Evolutionary conservation across 352 stramenopile species (phyloP).

Genomic region (Thalassiosira sp.): DNA sequence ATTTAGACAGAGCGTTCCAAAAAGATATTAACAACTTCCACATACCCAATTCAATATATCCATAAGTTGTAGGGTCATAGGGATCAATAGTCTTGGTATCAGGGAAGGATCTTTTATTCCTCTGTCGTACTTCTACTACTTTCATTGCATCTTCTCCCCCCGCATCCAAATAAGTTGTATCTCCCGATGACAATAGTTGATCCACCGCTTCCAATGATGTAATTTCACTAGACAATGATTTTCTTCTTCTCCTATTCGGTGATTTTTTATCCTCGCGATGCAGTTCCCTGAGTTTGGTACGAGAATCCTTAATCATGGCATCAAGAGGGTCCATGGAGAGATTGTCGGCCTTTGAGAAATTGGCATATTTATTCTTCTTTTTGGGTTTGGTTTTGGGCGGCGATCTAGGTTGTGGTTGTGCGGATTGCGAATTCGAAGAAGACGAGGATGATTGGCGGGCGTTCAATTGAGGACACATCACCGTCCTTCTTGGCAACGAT

Average conservation of each 20-base stretch:
- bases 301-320: slow-evolving; percentile 51
- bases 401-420: not conserved
- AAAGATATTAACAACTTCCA: no score
- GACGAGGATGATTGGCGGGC: not conserved
- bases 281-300: slow-evolving; percentile 35
- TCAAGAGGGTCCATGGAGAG: slow-evolving; percentile 69
- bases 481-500: not conserved
- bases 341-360: slow-evolving; percentile 72
- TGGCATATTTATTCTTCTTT: slow-evolving; percentile 82
- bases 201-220: slow-evolving; percentile 42
- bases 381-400: slow-evolving; percentile 24
- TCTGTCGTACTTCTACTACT: slow-evolving; percentile 22
- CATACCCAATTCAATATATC: slow-evolving; percentile 75
- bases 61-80: slow-evolving; percentile 81
- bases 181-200: slow-evolving; percentile 25
- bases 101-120: slow-evolving; percentile 62
- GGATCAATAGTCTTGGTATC: slow-evolving; percentile 75
- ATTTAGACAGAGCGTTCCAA: no score
- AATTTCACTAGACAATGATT: slow-evolving; percentile 14
- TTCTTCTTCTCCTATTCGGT: not conserved
- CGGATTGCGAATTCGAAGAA: not conserved
- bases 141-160: slow-evolving; percentile 12
- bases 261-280: slow-evolving; percentile 18
- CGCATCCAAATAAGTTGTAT: slow-evolving; percentile 3
- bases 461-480: slow-evolving; percentile 2